Percentiles rank a stretch among this genome's conserved stretches.
phyloP scores from a whole-genome alignment of 163 green algal genomes.

The Prototheca cutis region DNA sequence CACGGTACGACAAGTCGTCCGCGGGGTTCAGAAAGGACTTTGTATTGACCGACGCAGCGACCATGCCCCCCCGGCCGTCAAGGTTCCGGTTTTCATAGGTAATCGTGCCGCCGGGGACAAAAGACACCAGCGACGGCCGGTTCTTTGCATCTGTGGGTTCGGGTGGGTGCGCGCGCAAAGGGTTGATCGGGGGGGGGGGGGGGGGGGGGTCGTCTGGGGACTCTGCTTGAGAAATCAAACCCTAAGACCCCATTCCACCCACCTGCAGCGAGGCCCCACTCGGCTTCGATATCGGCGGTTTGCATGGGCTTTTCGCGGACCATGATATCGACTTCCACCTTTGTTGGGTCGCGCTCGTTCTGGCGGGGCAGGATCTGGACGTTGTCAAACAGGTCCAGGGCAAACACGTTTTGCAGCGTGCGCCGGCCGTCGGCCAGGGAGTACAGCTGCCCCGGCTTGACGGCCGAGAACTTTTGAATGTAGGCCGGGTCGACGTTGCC shows the following conservation, averaged over 20 bases:
- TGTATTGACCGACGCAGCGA: slow-evolving; percentile 52
- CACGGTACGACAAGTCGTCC: slow-evolving; percentile 51
- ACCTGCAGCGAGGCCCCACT: slow-evolving; percentile 79
- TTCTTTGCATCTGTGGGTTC: not conserved
- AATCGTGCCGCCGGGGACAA: slow-evolving; percentile 65
- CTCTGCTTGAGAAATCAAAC: too few species aligned
- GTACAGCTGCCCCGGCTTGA: slow-evolving; percentile 46
- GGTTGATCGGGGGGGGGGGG: too few species aligned
- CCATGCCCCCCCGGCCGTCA: slow-evolving; percentile 13
- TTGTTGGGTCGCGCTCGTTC: slow-evolving; percentile 49
- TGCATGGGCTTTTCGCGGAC: slow-evolving; percentile 65
- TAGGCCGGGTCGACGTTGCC: not conserved
- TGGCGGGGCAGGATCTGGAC: slow-evolving; percentile 56
- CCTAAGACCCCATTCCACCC: not conserved
- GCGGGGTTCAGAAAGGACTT: slow-evolving; percentile 59
- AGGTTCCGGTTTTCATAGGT: slow-evolving; percentile 86
- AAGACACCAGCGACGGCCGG: slow-evolving; percentile 48
- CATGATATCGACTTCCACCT: slow-evolving; percentile 82
- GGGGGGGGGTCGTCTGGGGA: too few species aligned
- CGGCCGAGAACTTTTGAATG: not conserved
- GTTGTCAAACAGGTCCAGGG: slow-evolving; percentile 77
- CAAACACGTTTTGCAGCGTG: slow-evolving; percentile 86
- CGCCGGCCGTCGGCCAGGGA: slow-evolving; percentile 83
- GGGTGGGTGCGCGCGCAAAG: not conserved
- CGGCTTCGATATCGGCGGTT: slow-evolving; percentile 57